phyloP scores from a whole-genome alignment of 495 filamentous ascomycete species.

The Bacidia rubella region DNA sequence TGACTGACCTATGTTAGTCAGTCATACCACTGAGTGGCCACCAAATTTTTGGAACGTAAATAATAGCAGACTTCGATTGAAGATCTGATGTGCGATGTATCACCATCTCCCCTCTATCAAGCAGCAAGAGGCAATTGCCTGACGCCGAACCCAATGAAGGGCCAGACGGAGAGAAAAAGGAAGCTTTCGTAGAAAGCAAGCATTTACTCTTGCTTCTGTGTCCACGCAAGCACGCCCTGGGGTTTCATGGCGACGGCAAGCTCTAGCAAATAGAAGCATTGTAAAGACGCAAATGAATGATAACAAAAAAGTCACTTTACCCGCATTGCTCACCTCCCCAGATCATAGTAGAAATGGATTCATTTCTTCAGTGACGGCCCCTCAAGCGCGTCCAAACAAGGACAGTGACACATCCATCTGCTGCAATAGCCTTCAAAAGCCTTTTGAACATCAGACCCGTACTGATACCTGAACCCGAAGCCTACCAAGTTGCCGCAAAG shows the following conservation, averaged over 20 bases:
- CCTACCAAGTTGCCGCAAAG: too few species aligned
- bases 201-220: constrained; percentile 49
- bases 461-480: too few species aligned
- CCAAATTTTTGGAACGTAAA: too few species aligned
- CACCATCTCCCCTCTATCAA: constrained; percentile 11
- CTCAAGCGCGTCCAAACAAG: too few species aligned
- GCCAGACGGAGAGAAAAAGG: constrained; percentile 8
- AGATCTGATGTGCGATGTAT: constrained; percentile 9
- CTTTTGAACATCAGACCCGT: too few species aligned
- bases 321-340: too few species aligned
- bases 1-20: not conserved
- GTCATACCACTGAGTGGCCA: not conserved
- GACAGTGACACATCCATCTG: too few species aligned
- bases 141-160: constrained; percentile 18
- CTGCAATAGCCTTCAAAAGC: too few species aligned
- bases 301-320: too few species aligned
- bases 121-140: not conserved
- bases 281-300: not conserved
- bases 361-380: too few species aligned
- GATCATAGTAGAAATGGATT: too few species aligned
- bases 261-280: constrained; percentile 52
- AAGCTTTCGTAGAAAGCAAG: constrained; percentile 2
- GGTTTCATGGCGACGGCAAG: constrained; percentile 39
- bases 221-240: constrained; percentile 52
- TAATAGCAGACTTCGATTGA: too few species aligned